phyloP scores from a whole-genome alignment of 805 yeast species.

The Hemisphaericaspora nanyangensis region DNA sequence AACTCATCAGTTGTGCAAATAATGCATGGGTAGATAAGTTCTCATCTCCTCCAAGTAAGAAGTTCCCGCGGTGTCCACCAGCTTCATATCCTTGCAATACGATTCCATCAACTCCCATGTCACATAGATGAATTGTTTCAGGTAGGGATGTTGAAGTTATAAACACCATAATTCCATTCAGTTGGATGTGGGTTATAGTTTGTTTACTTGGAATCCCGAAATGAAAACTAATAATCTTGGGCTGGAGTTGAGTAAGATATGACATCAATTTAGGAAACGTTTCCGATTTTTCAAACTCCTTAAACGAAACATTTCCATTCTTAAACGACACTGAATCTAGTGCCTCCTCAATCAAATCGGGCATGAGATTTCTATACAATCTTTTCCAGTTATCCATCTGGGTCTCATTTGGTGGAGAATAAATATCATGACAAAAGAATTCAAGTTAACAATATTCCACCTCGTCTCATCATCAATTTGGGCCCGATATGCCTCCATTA shows the following conservation, averaged over 20 bases:
- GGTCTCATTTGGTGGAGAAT: slow-evolving; percentile 15
- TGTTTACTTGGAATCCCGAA: slow-evolving; percentile 43
- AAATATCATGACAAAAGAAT: slow-evolving; percentile 41
- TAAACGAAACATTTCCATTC: slow-evolving; percentile 26
- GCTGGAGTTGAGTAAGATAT: slow-evolving; percentile 20
- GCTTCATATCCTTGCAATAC: slow-evolving; percentile 60
- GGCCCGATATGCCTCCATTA: slow-evolving; percentile 8
- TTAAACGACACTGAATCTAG: slow-evolving; percentile 9
- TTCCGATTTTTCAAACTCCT: slow-evolving; percentile 21
- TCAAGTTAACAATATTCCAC: slow-evolving; percentile 33
- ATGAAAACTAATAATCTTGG: slow-evolving; percentile 49
- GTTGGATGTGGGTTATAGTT: slow-evolving; percentile 31
- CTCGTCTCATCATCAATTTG: background rate
- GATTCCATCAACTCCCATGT: slow-evolving; percentile 43
- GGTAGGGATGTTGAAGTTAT: slow-evolving; percentile 44
- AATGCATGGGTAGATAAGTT: slow-evolving; percentile 32
- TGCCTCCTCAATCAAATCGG: slow-evolving; percentile 5
- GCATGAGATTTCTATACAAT: slow-evolving; percentile 10
- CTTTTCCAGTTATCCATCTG: slow-evolving; percentile 22
- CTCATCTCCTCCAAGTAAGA: slow-evolving; percentile 27
- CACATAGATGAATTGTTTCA: slow-evolving; percentile 35
- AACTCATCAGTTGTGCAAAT: slow-evolving; percentile 17
- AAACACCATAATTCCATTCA: slow-evolving; percentile 37
- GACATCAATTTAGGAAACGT: slow-evolving; percentile 15
- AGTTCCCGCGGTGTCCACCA: slow-evolving; percentile 62